Evolutionary conservation across 768 basidiomycete species (phyloP), one percentile per base, ranked within the genome.

Genomic region (Boletus subparvulus): DNA sequence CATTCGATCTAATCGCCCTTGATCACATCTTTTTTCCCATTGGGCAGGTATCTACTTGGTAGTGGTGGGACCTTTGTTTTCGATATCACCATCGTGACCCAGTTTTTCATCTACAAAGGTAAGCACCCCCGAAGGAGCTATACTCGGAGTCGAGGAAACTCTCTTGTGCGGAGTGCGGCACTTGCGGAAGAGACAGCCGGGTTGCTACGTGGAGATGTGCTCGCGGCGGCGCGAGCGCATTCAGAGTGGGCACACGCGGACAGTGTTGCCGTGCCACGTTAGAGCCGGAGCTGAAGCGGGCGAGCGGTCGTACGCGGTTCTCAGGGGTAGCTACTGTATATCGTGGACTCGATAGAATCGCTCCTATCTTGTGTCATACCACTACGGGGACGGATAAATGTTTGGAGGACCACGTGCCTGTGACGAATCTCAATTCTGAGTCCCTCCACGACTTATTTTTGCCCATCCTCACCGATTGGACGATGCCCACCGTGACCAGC

Each of bases 31-130:
- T 32, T 42, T 46, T 41, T 14, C 12, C 40, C 35, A 33, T 32
- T 16, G 19, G 19, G 33, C 58, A 92, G 90, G 48, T 98, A 94
- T 68, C 79, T 98, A 0, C 75, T 98, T 2, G 96, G 96, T 35
- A 94, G 92, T 55, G 94, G 83, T 40, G 97, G 97, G 3, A 98
- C 96, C 1, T 82, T 98, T 17, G 73, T 93, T 61, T 98, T 98
- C 70, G 97, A 99, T 69, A 74, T 98, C 33, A 89, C 89, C 6
- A 98, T 99, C 67, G 86, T 98, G 52, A 70, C 80, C 11, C 97
- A 99, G 73, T 87, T 87, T 21, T 80, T 88, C 64, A 75, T 94
- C 21, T 98, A 98, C 71, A 80, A 81, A 47, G 77, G 78, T 28
- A 77, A 71, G 47, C 75, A 69, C 37, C 79, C 75, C 33, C 75